Percentiles rank a stretch among this genome's conserved stretches.
Conservation (phyloP, 148 eudicot species). For the Rhododendron kiyosumense region DNA sequence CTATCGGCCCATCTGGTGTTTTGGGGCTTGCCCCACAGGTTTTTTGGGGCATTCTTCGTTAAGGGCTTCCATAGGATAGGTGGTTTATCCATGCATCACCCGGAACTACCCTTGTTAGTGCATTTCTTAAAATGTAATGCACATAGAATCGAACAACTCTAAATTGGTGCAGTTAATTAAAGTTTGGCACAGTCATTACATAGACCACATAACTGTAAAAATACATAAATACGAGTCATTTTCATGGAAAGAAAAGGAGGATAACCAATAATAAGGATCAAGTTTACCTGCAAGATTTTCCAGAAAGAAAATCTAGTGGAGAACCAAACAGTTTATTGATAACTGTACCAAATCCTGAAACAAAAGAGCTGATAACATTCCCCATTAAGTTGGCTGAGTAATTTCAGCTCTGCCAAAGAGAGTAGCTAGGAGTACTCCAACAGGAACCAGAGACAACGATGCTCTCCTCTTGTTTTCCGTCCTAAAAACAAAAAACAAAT, state of each 20-base stretch:
- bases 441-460: neutral
- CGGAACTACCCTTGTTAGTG: too few species aligned
- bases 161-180: too few species aligned
- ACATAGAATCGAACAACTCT: too few species aligned
- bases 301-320: constrained; percentile 50
- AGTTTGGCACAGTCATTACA: too few species aligned
- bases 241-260: neutral
- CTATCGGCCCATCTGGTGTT: too few species aligned
- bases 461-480: neutral
- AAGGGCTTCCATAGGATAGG: too few species aligned
- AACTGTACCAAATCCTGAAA: constrained; percentile 25
- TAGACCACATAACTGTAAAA: neutral
- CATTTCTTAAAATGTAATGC: too few species aligned
- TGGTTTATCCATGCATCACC: too few species aligned
- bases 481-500: neutral
- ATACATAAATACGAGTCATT: neutral
- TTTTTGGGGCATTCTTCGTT: too few species aligned
- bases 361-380: constrained; percentile 24
- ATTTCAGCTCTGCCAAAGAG: neutral
- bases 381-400: constrained; percentile 11
- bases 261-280: neutral
- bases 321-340: constrained; percentile 33
- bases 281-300: constrained; percentile 40
- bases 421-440: neutral
- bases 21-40: too few species aligned